These are phyloP conservation scores for Phytophthora syringae DNA, from an alignment of 352 stramenopile genomes.

Conservation along the genomic window DNA sequence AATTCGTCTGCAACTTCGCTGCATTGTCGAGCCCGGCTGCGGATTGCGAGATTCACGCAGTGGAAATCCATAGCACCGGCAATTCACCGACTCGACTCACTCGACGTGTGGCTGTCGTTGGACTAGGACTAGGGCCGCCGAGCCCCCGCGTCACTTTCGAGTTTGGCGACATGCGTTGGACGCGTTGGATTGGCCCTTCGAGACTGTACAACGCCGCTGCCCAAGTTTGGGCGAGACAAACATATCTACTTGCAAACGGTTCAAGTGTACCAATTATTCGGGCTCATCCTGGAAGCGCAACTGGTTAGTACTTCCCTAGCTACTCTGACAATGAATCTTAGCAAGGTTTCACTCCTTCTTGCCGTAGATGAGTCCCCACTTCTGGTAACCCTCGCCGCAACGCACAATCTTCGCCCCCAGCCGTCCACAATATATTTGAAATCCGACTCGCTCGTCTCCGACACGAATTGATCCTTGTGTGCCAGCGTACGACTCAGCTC, in stretches of 20 bases:
- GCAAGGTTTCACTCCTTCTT: slow-evolving; percentile 64
- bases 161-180: background rate
- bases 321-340: too few species aligned
- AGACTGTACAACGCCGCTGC: too few species aligned
- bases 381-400: slow-evolving; percentile 72
- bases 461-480: slow-evolving; percentile 71
- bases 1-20: slow-evolving; percentile 14
- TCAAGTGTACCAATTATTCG: too few species aligned
- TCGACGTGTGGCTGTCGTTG: slow-evolving; percentile 3
- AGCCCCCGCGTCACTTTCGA: slow-evolving; percentile 21
- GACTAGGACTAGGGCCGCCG: slow-evolving; percentile 8
- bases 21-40: slow-evolving; percentile 3
- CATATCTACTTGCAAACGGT: too few species aligned
- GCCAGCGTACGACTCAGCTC: slow-evolving; percentile 61
- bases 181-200: background rate
- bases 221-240: too few species aligned
- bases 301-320: too few species aligned
- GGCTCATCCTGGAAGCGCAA: too few species aligned
- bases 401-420: slow-evolving; percentile 72
- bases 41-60: slow-evolving; percentile 13
- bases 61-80: slow-evolving; percentile 5
- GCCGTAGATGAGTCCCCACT: slow-evolving; percentile 79
- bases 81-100: slow-evolving; percentile 6
- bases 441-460: slow-evolving; percentile 69
- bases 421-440: slow-evolving; percentile 74